Evolutionary conservation across 257 asterid species (phyloP).

Genomic region (Solanum piurae): DNA sequence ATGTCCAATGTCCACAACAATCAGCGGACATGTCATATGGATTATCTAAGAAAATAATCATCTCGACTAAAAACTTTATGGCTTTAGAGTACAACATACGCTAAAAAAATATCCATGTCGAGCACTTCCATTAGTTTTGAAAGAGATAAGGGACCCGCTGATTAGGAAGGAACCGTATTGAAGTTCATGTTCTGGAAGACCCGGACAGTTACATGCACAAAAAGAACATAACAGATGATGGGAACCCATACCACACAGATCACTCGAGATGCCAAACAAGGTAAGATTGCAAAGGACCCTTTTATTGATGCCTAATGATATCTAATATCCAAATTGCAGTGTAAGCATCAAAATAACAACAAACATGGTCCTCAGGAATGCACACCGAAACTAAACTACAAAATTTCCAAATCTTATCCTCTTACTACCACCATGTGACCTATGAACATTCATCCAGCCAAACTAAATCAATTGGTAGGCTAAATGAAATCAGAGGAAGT

Average conservation of each 20-base stretch:
- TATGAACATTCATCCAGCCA: neutral
- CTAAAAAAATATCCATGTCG: neutral
- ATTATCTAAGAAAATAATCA: neutral
- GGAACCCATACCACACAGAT: neutral
- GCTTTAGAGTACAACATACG: neutral
- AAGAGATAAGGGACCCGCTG: neutral
- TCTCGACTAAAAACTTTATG: neutral
- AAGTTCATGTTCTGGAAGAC: neutral
- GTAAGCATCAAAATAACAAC: neutral
- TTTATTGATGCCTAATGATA: neutral
- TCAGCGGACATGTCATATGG: neutral
- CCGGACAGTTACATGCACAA: neutral
- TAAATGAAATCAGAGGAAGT: neutral
- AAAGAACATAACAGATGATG: neutral
- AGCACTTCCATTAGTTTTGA: neutral
- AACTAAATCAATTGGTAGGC: neutral
- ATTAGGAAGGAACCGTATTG: neutral
- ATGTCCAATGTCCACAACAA: neutral
- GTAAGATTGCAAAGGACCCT: neutral
- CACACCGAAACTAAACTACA: neutral
- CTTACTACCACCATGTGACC: neutral
- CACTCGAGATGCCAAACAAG: neutral
- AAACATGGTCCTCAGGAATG: neutral
- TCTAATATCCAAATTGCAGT: neutral
- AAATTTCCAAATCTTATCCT: neutral